Percentiles rank a stretch among this genome's conserved stretches.
These are phyloP conservation scores for Debaryomyces subglobosus DNA, from an alignment of 1,139 yeast species.

Conservation along the genomic window DNA sequence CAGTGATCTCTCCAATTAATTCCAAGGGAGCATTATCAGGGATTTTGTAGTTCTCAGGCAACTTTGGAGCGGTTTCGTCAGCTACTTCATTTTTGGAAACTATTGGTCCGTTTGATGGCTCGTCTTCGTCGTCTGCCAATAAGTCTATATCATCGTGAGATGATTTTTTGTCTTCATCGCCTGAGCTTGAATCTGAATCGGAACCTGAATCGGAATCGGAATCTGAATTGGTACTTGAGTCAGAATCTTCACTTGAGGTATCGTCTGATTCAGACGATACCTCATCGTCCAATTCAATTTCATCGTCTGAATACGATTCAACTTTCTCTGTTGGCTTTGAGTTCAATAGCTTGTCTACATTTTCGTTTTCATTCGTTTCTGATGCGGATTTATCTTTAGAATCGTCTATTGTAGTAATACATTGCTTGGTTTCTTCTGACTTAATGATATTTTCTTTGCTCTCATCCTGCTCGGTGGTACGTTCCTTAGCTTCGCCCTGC, in stretches of 20 bases:
- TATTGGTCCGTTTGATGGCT: slow-evolving; percentile 59
- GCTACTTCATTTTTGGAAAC: slow-evolving; percentile 73
- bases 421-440: neutral
- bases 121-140: slow-evolving; percentile 41
- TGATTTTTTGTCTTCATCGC: slow-evolving; percentile 19
- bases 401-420: neutral
- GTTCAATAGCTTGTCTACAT: slow-evolving; percentile 33
- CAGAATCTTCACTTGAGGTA: slow-evolving; percentile 16
- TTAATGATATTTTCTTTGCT: neutral
- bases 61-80: slow-evolving; percentile 67
- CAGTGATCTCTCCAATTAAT: slow-evolving; percentile 69
- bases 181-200: slow-evolving; percentile 27
- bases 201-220: slow-evolving; percentile 13
- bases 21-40: slow-evolving; percentile 67
- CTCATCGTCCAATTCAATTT: slow-evolving; percentile 22
- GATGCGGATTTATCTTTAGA: neutral
- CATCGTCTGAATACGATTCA: slow-evolving; percentile 31
- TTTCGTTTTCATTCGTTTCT: neutral
- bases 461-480: neutral
- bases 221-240: slow-evolving; percentile 14
- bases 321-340: slow-evolving; percentile 28
- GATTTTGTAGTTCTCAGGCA: slow-evolving; percentile 70
- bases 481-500: neutral
- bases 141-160: slow-evolving; percentile 22
- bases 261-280: slow-evolving; percentile 17